Conservation (phyloP, 2,329 filamentous ascomycete genomes). For the Diaporthe velutina region DNA sequence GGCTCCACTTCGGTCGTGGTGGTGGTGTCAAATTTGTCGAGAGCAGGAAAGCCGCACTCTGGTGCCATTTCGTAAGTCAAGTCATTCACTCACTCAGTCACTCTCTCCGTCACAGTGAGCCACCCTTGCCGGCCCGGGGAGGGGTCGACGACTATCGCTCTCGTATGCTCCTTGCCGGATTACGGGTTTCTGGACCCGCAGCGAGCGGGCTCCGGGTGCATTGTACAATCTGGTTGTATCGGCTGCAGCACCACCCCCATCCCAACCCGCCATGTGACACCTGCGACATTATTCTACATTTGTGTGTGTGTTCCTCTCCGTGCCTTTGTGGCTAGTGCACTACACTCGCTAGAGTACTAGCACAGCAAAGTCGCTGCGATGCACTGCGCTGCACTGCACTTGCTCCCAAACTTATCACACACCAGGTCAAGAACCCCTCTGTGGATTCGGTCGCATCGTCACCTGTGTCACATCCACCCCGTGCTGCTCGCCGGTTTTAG, state of each 20-base stretch:
- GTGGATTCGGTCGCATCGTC: conserved; percentile 24
- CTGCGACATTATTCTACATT: conserved; percentile 24
- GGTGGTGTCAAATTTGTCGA: conserved; percentile 17
- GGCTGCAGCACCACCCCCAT: conserved; percentile 16
- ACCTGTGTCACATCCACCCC: conserved; percentile 24
- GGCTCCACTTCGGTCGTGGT: conserved; percentile 2
- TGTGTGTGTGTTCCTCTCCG: not conserved
- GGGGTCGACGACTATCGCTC: not conserved
- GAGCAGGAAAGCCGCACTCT: conserved; percentile 10
- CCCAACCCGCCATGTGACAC: conserved; percentile 24
- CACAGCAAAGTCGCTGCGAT: not conserved
- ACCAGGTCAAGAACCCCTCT: conserved; percentile 4
- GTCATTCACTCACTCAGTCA: conserved; percentile 6
- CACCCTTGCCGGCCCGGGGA: conserved; percentile 15
- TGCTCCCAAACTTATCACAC: not conserved
- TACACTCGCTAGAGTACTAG: not conserved
- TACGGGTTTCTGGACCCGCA: conserved; percentile 9
- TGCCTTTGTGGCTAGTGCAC: conserved; percentile 14
- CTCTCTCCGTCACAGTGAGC: conserved; percentile 8
- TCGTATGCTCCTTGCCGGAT: conserved; percentile 26
- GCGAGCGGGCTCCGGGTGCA: not conserved
- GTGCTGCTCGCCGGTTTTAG: conserved; percentile 24
- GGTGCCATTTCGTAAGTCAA: conserved; percentile 11
- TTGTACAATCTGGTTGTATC: conserved; percentile 16
- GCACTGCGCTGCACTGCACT: not conserved